Conservation (phyloP, 2,329 filamentous ascomycete species). For the Penicillium sp. region DNA sequence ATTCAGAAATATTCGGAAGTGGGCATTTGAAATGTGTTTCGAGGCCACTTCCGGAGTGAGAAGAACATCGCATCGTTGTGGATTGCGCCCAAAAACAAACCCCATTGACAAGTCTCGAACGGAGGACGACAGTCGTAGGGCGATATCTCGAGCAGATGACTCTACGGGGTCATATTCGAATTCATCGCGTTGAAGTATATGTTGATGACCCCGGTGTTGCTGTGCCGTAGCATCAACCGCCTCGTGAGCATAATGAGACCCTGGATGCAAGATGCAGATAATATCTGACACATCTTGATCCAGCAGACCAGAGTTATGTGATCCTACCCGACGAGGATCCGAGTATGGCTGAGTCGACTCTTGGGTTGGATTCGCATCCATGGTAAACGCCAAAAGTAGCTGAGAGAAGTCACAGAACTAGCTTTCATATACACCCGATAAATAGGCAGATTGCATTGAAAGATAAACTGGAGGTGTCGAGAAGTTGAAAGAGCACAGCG, state of each 20-base stretch:
- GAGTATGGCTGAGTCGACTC: slow-evolving; percentile 72
- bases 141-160: slow-evolving; percentile 57
- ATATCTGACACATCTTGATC: slow-evolving; percentile 84
- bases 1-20: slow-evolving; percentile 92
- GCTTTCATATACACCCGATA: neutral
- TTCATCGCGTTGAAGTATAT: slow-evolving; percentile 55
- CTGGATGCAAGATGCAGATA: slow-evolving; percentile 80
- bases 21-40: slow-evolving; percentile 83
- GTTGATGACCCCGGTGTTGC: slow-evolving; percentile 45
- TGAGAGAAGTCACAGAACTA: neutral
- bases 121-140: slow-evolving; percentile 71
- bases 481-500: neutral
- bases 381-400: slow-evolving; percentile 12
- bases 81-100: slow-evolving; percentile 82
- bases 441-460: neutral
- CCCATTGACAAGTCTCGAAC: slow-evolving; percentile 67
- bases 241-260: slow-evolving; percentile 65
- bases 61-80: slow-evolving; percentile 65
- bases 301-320: slow-evolving; percentile 76
- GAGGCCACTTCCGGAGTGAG: slow-evolving; percentile 65
- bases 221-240: slow-evolving; percentile 61
- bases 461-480: neutral
- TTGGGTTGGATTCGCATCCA: slow-evolving; percentile 47
- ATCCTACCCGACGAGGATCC: slow-evolving; percentile 74
- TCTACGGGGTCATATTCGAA: slow-evolving; percentile 39